These are phyloP conservation scores for Eucalyptus viminalis DNA, from an alignment of 345 rosid genomes.

Conservation along the genomic window DNA sequence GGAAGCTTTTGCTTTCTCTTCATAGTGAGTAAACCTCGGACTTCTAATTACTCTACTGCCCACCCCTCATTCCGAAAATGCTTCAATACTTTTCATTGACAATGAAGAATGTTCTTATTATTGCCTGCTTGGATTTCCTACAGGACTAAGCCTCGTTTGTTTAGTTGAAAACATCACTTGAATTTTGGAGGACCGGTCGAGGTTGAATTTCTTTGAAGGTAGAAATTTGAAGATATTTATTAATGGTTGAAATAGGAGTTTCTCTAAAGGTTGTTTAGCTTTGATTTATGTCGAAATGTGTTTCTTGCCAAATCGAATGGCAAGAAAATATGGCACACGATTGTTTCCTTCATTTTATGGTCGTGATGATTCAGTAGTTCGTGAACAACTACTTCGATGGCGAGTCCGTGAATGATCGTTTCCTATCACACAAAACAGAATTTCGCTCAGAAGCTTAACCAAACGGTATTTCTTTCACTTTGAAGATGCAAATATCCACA, in stretches of 20 bases:
- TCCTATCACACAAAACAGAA: not conserved
- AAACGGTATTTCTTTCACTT: not conserved
- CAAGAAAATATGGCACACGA: not conserved
- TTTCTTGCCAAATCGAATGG: not conserved
- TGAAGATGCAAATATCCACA: not conserved
- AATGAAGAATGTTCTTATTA: not conserved
- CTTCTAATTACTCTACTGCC: not conserved
- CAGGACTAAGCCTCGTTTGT: not conserved
- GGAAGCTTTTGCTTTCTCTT: not conserved
- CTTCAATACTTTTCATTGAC: not conserved
- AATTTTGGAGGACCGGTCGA: not conserved
- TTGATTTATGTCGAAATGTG: not conserved
- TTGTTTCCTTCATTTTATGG: not conserved
- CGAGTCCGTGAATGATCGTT: not conserved
- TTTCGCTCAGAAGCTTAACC: not conserved
- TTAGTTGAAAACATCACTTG: not conserved
- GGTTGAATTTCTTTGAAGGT: not conserved
- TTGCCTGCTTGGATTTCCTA: not conserved
- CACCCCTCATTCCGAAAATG: not conserved
- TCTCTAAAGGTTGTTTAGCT: not conserved
- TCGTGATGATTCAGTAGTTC: not conserved
- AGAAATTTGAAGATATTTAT: not conserved
- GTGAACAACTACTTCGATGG: not conserved
- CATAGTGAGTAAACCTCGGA: not conserved
- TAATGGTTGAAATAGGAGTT: not conserved